These are phyloP conservation scores for Solanum acaule DNA, from an alignment of 257 asterid species.

Conservation along the genomic window DNA sequence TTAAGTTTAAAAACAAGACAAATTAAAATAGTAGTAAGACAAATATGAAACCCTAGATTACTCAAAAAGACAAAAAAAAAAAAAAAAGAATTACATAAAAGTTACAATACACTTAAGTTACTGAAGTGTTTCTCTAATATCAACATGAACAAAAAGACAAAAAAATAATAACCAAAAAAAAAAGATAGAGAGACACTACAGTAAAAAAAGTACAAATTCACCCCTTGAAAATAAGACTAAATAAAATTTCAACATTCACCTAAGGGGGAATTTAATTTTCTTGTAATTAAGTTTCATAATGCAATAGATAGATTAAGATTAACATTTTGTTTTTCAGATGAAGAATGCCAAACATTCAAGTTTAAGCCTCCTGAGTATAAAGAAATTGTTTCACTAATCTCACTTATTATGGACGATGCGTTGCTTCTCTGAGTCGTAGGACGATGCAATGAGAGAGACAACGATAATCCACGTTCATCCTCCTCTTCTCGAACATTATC, in stretches of 20 bases:
- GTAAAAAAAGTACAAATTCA: not conserved
- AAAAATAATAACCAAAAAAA: not conserved
- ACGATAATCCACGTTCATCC: slow-evolving; percentile 41
- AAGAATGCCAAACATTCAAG: slow-evolving; percentile 8
- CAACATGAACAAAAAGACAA: not conserved
- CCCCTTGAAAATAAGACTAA: not conserved
- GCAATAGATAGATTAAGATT: slow-evolving; percentile 65
- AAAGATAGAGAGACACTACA: not conserved
- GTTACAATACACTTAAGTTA: not conserved
- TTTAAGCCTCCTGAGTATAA: slow-evolving; percentile 7
- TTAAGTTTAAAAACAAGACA: not conserved
- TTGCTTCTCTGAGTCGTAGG: slow-evolving; percentile 31
- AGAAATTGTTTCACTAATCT: slow-evolving; percentile 43
- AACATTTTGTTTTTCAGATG: slow-evolving; percentile 3
- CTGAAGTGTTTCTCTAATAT: not conserved
- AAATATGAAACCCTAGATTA: not conserved
- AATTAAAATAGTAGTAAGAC: not conserved
- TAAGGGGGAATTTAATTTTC: not conserved
- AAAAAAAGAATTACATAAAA: not conserved
- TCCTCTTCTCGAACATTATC: not conserved
- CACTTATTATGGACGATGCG: slow-evolving; percentile 37
- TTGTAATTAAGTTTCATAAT: not conserved
- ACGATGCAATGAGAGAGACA: slow-evolving; percentile 40
- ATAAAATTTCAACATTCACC: not conserved
- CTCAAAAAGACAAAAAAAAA: not conserved